These are phyloP conservation scores for Mycena sp. DNA, from an alignment of 1,284 basidiomycete species.

Conservation along the genomic window DNA sequence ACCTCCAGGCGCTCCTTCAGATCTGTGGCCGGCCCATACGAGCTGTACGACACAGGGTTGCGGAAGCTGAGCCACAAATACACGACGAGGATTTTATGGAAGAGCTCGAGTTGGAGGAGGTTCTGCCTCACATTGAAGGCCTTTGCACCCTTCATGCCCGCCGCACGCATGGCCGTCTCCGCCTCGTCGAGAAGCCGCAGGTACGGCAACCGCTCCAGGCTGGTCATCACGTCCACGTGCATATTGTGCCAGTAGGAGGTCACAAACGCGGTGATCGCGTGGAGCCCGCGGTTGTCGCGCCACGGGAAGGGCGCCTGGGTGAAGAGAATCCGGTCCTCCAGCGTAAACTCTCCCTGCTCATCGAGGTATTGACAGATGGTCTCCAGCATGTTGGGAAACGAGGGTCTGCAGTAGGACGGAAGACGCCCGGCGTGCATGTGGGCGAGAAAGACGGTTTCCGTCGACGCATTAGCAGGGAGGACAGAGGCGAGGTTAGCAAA, in stretches of 20 bases:
- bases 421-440: constrained; percentile 58
- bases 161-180: constrained; percentile 45
- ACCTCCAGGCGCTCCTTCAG: constrained; percentile 76
- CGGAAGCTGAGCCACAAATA: constrained; percentile 93
- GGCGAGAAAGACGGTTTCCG: constrained; percentile 54
- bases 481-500: constrained; percentile 28
- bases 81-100: constrained; percentile 84
- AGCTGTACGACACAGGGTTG: constrained; percentile 77
- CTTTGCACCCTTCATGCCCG: constrained; percentile 28
- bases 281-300: constrained; percentile 46
- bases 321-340: constrained; percentile 59
- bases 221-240: constrained; percentile 46
- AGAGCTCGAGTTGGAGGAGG: constrained; percentile 66
- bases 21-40: constrained; percentile 58
- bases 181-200: constrained; percentile 54
- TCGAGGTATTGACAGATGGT: constrained; percentile 58
- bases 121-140: constrained; percentile 34
- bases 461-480: constrained; percentile 51
- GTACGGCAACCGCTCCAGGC: constrained; percentile 49
- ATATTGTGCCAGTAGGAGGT: constrained; percentile 44
- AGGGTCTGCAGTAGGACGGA: constrained; percentile 56
- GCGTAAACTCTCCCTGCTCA: constrained; percentile 36
- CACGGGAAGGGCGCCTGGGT: constrained; percentile 57
- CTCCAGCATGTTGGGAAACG: constrained; percentile 39
- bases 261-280: constrained; percentile 49